Conservation (phyloP, 163 green algal species). For the Volvox carteri region DNA sequence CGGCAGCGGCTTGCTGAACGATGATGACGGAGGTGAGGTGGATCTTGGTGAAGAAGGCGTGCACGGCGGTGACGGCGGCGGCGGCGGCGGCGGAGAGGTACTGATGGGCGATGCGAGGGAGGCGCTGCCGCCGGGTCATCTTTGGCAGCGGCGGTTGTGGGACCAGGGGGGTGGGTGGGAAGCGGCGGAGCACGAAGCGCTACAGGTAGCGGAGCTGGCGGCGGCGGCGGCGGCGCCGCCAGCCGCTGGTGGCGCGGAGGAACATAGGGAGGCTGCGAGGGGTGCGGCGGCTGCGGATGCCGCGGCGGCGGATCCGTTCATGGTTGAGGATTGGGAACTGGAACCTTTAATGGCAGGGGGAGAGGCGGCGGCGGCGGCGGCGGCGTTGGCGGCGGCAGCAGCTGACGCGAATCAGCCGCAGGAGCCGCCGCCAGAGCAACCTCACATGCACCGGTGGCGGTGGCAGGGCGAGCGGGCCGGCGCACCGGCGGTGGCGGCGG, state of each 20-base stretch:
- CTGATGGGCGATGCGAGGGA: neutral
- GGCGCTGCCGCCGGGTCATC: neutral
- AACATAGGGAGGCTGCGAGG: neutral
- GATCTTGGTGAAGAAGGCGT: neutral
- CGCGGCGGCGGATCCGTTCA: neutral
- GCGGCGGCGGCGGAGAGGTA: neutral
- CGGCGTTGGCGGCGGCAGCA: neutral
- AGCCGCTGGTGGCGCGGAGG: neutral
- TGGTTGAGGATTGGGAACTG: neutral
- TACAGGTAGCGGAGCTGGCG: neutral
- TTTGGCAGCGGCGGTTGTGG: neutral
- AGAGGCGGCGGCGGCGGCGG: too few species aligned
- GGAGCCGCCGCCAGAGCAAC: neutral
- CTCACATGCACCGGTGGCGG: neutral
- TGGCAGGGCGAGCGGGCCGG: neutral
- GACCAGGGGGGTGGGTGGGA: neutral
- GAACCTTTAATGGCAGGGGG: neutral
- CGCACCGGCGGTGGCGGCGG: neutral
- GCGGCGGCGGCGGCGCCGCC: neutral
- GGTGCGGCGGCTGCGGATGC: conserved; percentile 1
- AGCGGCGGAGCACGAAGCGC: neutral
- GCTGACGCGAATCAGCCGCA: neutral
- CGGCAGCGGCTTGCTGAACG: neutral
- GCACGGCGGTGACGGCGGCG: neutral
- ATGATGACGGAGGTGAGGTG: neutral